Percentiles rank a stretch among this genome's conserved stretches.
These are phyloP conservation scores for Aegle marmelos DNA, from an alignment of 345 rosid genomes.

Conservation along the genomic window DNA sequence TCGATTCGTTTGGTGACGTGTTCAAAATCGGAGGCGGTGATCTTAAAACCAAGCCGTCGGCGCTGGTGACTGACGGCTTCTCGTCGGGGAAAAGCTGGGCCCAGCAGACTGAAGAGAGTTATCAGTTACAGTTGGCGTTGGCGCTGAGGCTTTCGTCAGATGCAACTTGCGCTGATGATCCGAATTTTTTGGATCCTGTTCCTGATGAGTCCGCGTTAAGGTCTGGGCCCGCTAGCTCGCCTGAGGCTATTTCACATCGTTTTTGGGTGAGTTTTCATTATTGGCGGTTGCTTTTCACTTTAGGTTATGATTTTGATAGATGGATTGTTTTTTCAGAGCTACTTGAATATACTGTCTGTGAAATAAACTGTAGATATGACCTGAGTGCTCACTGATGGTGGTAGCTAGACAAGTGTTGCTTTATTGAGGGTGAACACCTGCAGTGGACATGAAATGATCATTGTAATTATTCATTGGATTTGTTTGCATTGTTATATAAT, in stretches of 20 bases:
- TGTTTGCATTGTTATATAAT: background rate
- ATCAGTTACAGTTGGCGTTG: constrained; percentile 95
- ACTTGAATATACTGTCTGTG: background rate
- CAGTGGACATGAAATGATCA: background rate
- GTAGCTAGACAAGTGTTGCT: background rate
- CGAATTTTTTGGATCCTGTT: constrained; percentile 85
- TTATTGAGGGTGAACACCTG: background rate
- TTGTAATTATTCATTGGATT: background rate
- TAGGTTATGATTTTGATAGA: background rate
- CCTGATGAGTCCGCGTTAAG: constrained; percentile 68
- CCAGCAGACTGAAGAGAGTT: constrained; percentile 99
- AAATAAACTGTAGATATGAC: background rate
- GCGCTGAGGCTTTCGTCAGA: constrained; percentile 90
- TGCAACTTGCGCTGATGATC: constrained; percentile 94
- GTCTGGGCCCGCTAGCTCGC: constrained; percentile 46
- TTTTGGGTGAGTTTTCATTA: constrained; percentile 67
- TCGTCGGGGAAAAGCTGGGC: constrained; percentile 96
- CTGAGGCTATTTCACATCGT: constrained; percentile 81
- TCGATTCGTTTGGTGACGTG: constrained; percentile 60
- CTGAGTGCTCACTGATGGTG: background rate
- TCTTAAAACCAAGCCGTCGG: constrained; percentile 35
- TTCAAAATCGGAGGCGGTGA: constrained; percentile 42
- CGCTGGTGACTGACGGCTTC: constrained; percentile 26
- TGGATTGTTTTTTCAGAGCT: background rate
- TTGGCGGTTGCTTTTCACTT: background rate